These are phyloP conservation scores for carrot (Daucus carota) DNA, from an alignment of 129 eudicot species.

Conservation along the genomic window DNA sequence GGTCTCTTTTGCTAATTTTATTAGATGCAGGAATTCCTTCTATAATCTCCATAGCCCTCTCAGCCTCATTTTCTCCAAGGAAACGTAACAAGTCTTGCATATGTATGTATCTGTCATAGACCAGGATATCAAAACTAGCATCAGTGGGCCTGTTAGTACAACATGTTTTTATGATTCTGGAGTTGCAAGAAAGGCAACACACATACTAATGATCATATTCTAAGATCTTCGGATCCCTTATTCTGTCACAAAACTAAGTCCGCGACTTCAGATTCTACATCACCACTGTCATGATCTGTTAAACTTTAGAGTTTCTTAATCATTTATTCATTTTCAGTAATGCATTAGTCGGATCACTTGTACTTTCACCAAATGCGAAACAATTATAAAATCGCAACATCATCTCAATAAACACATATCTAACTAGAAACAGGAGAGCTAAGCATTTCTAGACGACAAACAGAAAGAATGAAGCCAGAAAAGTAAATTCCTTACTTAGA, in stretches of 20 bases:
- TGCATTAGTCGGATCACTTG: not conserved
- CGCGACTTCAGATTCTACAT: not conserved
- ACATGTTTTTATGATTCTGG: not conserved
- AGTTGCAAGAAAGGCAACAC: not conserved
- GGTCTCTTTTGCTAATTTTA: not conserved
- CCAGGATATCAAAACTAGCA: not conserved
- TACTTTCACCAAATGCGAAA: not conserved
- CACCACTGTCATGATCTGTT: no score
- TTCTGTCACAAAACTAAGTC: not conserved
- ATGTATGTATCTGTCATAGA: not conserved
- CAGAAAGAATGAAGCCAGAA: not conserved
- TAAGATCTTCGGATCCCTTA: not conserved
- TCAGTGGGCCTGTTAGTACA: not conserved
- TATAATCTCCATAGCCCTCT: not conserved
- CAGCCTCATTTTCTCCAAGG: not conserved
- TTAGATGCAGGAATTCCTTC: not conserved
- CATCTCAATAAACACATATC: not conserved
- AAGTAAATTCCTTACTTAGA: not conserved
- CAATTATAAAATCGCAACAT: not conserved
- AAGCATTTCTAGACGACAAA: not conserved
- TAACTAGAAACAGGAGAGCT: not conserved
- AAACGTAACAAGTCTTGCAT: not conserved
- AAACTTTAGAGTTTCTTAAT: not conserved
- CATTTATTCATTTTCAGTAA: not conserved
- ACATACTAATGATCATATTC: not conserved